phyloP scores from a whole-genome alignment of 768 basidiomycete genomes.

The Rhodocollybia butyracea region DNA sequence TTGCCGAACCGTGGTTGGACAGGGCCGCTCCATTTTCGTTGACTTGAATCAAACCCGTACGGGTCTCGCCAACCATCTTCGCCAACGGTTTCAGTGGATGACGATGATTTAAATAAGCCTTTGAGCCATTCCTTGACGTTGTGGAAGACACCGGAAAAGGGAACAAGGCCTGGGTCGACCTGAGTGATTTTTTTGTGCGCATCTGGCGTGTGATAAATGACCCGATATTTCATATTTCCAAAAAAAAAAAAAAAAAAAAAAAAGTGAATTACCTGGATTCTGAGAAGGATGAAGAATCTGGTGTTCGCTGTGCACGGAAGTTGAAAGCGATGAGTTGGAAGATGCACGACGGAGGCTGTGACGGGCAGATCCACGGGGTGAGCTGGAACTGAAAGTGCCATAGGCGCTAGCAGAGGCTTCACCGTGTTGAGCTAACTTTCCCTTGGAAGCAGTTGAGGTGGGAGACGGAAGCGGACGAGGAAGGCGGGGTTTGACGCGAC shows the following conservation, averaged over 20 bases:
- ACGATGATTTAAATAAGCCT: not conserved
- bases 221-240: not conserved
- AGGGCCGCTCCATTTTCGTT: slow-evolving; percentile 33
- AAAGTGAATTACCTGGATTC: not conserved
- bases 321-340: not conserved
- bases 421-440: not conserved
- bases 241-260: not conserved
- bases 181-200: slow-evolving; percentile 10
- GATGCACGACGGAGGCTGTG: not conserved
- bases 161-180: slow-evolving; percentile 23
- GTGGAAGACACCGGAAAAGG: slow-evolving; percentile 19
- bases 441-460: not conserved
- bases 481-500: slow-evolving; percentile 11
- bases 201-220: not conserved
- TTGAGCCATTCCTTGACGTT: slow-evolving; percentile 9
- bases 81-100: not conserved
- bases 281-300: slow-evolving; percentile 8
- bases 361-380: not conserved
- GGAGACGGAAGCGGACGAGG: not conserved
- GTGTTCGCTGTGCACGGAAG: slow-evolving; percentile 1
- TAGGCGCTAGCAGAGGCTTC: slow-evolving; percentile 5
- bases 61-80: slow-evolving; percentile 6
- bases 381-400: slow-evolving; percentile 7
- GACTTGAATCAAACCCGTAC: slow-evolving; percentile 8
- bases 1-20: slow-evolving; percentile 24